A percentile compares a stretch with the other conserved stretches of the same genome.
phyloP scores from a whole-genome alignment of 164 flowering plant species.

The Stephania cephalantha region DNA sequence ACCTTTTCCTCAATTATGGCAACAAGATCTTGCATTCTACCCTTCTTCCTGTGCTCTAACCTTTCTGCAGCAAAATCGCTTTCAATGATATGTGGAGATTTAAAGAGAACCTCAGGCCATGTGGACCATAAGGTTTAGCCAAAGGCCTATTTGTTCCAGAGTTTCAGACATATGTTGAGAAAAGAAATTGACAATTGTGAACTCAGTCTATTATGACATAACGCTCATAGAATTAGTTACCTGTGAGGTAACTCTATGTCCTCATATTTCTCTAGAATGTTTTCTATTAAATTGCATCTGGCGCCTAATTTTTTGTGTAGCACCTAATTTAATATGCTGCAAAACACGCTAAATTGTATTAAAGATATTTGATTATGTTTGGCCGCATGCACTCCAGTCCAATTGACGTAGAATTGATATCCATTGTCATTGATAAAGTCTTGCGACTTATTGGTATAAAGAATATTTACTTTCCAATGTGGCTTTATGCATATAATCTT shows the following conservation, averaged over 20 bases:
- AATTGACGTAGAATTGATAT: background rate
- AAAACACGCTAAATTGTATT: background rate
- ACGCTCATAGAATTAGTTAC: too few relatives aligned
- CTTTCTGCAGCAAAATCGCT: background rate
- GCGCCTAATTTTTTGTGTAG: background rate
- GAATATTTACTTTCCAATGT: background rate
- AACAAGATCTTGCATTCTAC: slow-evolving; percentile 7
- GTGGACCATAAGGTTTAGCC: background rate
- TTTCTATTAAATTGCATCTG: too few relatives aligned
- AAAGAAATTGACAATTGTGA: too few relatives aligned
- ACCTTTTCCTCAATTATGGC: slow-evolving; percentile 58
- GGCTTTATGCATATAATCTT: background rate
- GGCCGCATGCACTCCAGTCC: background rate
- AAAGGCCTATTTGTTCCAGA: background rate
- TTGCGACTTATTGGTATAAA: background rate
- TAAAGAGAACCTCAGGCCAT: background rate
- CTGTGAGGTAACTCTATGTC: too few relatives aligned
- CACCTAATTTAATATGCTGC: background rate
- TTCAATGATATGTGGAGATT: background rate
- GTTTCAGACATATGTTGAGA: background rate
- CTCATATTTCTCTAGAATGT: too few relatives aligned
- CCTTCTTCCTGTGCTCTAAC: background rate
- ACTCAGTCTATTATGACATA: too few relatives aligned
- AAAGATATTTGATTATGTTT: background rate
- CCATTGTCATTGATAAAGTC: background rate